These are phyloP conservation scores for Grammothele lineata DNA, from an alignment of 768 basidiomycete genomes.

Conservation along the genomic window DNA sequence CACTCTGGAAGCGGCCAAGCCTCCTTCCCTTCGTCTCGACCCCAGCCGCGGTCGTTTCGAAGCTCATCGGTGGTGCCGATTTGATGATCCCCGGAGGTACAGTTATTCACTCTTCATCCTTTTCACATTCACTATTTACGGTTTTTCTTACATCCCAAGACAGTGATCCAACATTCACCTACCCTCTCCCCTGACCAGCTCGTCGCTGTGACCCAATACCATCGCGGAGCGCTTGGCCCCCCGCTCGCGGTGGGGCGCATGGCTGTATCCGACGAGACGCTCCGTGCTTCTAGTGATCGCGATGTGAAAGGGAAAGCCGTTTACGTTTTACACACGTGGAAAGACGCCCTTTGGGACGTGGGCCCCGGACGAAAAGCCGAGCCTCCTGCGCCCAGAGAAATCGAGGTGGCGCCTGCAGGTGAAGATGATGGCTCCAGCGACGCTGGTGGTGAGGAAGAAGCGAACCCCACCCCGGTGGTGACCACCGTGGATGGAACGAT, in stretches of 20 bases:
- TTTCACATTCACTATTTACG: no score
- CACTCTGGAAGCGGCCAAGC: conserved; percentile 69
- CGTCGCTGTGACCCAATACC: conserved; percentile 57
- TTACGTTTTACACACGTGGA: conserved; percentile 67
- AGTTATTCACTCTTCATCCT: conserved; percentile 14
- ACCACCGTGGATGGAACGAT: no score
- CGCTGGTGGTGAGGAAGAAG: no score
- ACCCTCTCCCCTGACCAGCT: conserved; percentile 45
- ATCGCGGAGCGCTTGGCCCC: conserved; percentile 35
- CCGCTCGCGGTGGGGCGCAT: conserved; percentile 77
- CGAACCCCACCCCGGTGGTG: no score
- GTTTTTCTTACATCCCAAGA: conserved; percentile 26
- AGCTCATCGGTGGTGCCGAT: conserved; percentile 76
- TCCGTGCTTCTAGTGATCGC: conserved; percentile 32
- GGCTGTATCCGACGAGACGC: conserved; percentile 49
- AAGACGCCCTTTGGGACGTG: conserved; percentile 70
- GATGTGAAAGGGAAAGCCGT: conserved; percentile 76
- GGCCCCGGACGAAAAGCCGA: conserved; percentile 47
- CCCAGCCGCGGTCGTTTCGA: conserved; percentile 63
- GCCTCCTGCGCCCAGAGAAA: conserved; percentile 37
- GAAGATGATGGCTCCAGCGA: no score
- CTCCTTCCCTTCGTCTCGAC: conserved; percentile 72
- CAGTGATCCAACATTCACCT: conserved; percentile 56
- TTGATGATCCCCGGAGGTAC: conserved; percentile 85
- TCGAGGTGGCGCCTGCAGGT: no score